Evolutionary conservation across 148 eudicot species (phyloP), one percentile per base, ranked within the genome.

Genomic region (Diospyros lotus): DNA sequence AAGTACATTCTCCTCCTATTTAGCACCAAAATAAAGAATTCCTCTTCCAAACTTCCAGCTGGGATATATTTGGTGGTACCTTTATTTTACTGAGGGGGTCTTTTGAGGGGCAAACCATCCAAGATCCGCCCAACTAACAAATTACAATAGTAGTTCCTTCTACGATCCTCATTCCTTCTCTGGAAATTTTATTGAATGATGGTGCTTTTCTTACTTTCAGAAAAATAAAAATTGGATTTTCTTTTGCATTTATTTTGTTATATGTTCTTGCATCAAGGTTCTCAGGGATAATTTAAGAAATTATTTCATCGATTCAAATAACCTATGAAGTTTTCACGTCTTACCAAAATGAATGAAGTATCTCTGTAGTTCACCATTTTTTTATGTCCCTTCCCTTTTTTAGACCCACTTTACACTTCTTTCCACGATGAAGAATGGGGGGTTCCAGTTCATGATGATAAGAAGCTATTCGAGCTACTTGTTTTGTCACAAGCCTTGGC

Each of bases 391-490:
- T 74, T 51, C 55, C 18, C 39, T 44, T 28, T 28, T 73, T 46
- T 68, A 91, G 96, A 89, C 14, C 87, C 85, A 8, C 71, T 83
- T 15, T 87, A 91, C 74, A 61, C 73, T 48, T 48, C 80, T 71
- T 91, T 91, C 78, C 96, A 91, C 59, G 96, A 91, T 43, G 79
- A 83, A 86, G 96, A 91, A 79, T 91, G 93, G 93, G 96, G 91
- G 44, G 87, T 87, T 71, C 93, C 93, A 1, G 85, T 84, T 72
- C 80, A 71, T 15, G 88, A 88, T 65, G 96, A 91, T 66, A 45
- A 9, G 62, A 87, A 86, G 79, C 73, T 91, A 38, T 85, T 82
- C 44, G 93, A 91, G 78, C 84, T 89, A 44, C 82, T 91, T 55
- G 82, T 82, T 52, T 77, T 87, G 28, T 89, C 87, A 15, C 83